A percentile compares a stretch with the other conserved stretches of the same genome.
Conservation (phyloP, 148 eudicot species). For the Limonium bicolor region DNA sequence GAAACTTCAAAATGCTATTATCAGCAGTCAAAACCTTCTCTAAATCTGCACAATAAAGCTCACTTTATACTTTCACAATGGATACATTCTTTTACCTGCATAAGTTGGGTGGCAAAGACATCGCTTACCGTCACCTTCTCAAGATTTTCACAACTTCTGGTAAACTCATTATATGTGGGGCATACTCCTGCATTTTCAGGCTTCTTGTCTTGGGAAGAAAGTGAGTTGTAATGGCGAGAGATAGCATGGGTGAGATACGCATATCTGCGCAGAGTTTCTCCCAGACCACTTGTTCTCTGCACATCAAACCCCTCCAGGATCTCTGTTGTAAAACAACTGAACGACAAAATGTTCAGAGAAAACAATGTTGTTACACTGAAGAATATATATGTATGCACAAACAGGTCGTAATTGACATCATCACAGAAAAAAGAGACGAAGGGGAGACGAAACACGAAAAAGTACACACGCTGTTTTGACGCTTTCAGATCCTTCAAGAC, state of each 20-base stretch:
- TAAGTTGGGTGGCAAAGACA: conserved; percentile 78
- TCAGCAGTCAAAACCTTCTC: background rate
- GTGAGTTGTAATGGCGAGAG: conserved; percentile 25
- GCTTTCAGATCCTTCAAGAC: conserved; percentile 81
- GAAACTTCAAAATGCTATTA: background rate
- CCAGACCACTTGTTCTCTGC: conserved; percentile 69
- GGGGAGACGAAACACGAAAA: no score
- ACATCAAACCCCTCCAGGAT: conserved; percentile 87
- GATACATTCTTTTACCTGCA: conserved; percentile 50
- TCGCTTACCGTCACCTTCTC: conserved; percentile 87
- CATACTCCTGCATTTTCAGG: conserved; percentile 20
- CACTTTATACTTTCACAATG: background rate
- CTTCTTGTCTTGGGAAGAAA: conserved; percentile 13
- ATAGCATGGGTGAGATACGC: conserved; percentile 66
- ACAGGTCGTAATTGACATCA: background rate
- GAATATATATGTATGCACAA: no score
- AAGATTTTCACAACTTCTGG: conserved; percentile 42
- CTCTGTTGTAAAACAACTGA: conserved; percentile 94
- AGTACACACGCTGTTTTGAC: conserved; percentile 89
- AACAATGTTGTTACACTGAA: no score
- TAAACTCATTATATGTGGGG: conserved; percentile 34
- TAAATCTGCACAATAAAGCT: background rate
- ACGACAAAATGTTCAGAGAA: no score
- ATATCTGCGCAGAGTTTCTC: conserved; percentile 71
- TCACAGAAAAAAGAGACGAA: background rate